phyloP scores from a whole-genome alignment of 352 stramenopile genomes.

The Pythium volutum region DNA sequence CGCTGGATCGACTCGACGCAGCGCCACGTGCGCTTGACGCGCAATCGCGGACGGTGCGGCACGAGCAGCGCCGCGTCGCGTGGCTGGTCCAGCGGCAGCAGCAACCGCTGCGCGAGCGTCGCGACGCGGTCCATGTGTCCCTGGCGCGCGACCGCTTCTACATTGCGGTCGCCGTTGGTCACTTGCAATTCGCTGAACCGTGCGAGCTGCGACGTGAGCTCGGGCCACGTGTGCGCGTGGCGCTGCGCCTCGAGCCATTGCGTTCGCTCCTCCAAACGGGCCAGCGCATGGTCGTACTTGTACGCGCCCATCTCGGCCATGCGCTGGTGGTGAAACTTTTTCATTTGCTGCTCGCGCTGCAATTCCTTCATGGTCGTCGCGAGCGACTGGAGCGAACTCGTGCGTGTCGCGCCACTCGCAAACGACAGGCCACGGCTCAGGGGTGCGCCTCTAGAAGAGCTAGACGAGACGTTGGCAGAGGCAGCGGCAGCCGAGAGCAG shows the following conservation, averaged over 20 bases:
- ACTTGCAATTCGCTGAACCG: conserved; percentile 21
- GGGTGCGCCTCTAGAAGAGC: not conserved
- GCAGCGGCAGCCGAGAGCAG: conserved; percentile 20
- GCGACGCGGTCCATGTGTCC: conserved; percentile 50
- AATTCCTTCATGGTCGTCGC: conserved; percentile 73
- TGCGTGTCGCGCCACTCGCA: conserved; percentile 1
- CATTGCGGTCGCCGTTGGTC: conserved; percentile 16
- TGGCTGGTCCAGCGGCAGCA: conserved; percentile 64
- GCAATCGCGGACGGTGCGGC: conserved; percentile 63
- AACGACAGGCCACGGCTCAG: conserved; percentile 5
- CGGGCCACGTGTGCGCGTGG: conserved; percentile 54
- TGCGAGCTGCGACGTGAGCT: conserved; percentile 48
- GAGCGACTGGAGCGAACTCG: conserved; percentile 45
- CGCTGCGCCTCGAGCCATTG: conserved; percentile 58
- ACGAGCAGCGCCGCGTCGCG: conserved; percentile 45
- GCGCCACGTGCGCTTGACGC: conserved; percentile 81
- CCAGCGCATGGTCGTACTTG: conserved; percentile 62
- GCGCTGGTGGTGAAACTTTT: conserved; percentile 64
- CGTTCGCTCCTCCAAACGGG: conserved; percentile 50
- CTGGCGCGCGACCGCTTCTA: conserved; percentile 25
- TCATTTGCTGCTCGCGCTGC: conserved; percentile 83
- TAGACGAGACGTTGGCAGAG: conserved; percentile 12
- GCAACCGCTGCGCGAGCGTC: conserved; percentile 55
- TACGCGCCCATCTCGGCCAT: conserved; percentile 72
- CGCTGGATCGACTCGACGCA: conserved; percentile 82